Percentiles rank a stretch among this genome's conserved stretches.
Evolutionary conservation across 495 filamentous ascomycete species (phyloP).

Genomic region (Xylaria telfairii): DNA sequence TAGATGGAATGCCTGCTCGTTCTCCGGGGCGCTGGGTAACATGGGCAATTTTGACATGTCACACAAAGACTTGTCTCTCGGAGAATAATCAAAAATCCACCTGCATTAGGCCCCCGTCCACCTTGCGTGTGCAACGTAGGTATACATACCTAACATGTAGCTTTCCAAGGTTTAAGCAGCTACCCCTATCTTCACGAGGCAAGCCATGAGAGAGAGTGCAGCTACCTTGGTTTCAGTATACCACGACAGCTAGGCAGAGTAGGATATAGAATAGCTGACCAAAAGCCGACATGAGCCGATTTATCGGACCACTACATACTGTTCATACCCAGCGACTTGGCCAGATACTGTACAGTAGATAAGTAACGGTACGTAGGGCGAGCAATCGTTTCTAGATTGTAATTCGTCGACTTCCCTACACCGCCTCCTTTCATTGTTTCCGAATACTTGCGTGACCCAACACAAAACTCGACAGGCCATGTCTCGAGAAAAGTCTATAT

Average conservation of each 20-base stretch:
- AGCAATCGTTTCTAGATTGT: background rate
- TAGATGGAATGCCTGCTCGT: background rate
- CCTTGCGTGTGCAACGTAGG: background rate
- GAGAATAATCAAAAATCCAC: slow-evolving; percentile 4
- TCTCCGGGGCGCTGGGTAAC: background rate
- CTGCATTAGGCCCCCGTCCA: background rate
- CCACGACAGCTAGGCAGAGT: background rate
- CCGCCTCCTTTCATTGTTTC: background rate
- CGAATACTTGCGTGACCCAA: background rate
- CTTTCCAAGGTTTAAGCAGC: no score
- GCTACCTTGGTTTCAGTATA: background rate
- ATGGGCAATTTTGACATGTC: slow-evolving; percentile 11
- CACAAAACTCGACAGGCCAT: background rate
- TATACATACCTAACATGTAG: background rate
- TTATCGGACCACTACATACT: background rate
- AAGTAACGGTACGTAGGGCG: background rate
- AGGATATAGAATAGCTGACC: background rate
- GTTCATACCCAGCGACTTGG: background rate
- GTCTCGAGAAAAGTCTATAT: background rate
- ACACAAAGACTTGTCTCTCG: slow-evolving; percentile 1
- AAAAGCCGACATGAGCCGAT: background rate
- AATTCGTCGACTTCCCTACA: background rate
- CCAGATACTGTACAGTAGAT: background rate
- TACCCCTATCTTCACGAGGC: slow-evolving; percentile 1
- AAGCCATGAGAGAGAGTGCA: background rate